phyloP scores from a whole-genome alignment of 2,329 filamentous ascomycete species.

The Amesomyces nigricolor region DNA sequence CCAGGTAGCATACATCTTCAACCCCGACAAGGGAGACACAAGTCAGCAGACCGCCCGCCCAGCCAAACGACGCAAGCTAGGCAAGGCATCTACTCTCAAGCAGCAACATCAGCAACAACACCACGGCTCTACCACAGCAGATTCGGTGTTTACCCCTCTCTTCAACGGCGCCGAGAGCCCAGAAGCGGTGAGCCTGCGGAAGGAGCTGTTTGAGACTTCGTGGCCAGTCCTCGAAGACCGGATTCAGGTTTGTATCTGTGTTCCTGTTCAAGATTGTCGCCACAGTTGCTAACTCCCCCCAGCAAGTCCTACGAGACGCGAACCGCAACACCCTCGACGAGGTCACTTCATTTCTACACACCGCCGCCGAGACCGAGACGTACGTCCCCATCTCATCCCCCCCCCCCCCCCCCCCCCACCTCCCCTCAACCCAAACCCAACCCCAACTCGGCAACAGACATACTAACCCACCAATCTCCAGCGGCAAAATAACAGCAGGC shows the following conservation, averaged over 20 bases:
- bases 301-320: conserved; percentile 54
- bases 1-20: conserved; percentile 60
- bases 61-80: conserved; percentile 53
- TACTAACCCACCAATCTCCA: conserved; percentile 4
- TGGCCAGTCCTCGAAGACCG: conserved; percentile 61
- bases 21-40: conserved; percentile 33
- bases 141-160: conserved; percentile 44
- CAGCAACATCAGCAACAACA: background rate
- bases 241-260: conserved; percentile 47
- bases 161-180: conserved; percentile 49
- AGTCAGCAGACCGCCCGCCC: conserved; percentile 35
- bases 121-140: conserved; percentile 6
- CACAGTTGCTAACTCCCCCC: background rate
- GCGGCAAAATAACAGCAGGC: conserved; percentile 56
- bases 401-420: background rate
- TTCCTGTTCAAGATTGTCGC: too few relatives aligned
- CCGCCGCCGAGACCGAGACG: conserved; percentile 31
- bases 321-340: conserved; percentile 56
- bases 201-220: conserved; percentile 53
- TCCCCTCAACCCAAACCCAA: background rate
- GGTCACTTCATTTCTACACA: conserved; percentile 50
- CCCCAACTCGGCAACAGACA: background rate
- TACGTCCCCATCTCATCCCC: conserved; percentile 3
- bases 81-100: conserved; percentile 28
- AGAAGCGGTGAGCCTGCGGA: conserved; percentile 47